Percentiles rank a stretch among this genome's conserved stretches.
Evolutionary conservation across 768 basidiomycete species (phyloP).

Genomic region (Termitomyces heimii): DNA sequence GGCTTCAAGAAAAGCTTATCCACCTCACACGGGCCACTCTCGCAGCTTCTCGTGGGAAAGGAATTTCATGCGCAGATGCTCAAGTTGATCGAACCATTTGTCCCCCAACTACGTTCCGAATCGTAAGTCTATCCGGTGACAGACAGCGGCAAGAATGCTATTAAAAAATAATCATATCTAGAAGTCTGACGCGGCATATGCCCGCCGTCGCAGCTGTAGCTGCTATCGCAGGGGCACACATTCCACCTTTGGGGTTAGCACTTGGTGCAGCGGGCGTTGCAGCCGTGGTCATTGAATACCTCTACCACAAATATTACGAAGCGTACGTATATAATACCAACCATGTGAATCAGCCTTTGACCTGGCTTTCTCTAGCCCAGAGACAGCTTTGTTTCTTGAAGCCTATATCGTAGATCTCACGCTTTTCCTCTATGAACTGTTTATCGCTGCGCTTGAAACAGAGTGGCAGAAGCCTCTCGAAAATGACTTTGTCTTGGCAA

Average conservation of each 20-base stretch:
- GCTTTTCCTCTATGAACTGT: slow-evolving; percentile 2
- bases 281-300: neutral
- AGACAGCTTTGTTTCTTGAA: neutral
- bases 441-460: neutral
- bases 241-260: neutral
- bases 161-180: neutral
- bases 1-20: neutral
- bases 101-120: neutral
- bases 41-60: neutral
- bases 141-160: neutral
- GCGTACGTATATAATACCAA: no score
- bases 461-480: neutral
- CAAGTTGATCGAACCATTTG: neutral
- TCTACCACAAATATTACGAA: neutral
- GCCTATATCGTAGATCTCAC: slow-evolving; percentile 1
- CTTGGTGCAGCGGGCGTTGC: neutral
- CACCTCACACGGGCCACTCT: neutral
- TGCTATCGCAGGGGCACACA: neutral
- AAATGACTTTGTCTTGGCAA: neutral
- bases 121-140: neutral
- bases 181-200: neutral
- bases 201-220: neutral
- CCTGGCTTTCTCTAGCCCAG: neutral
- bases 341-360: neutral
- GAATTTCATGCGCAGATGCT: neutral